phyloP scores from a whole-genome alignment of 345 rosid genomes.

The Hevea brasiliensis region DNA sequence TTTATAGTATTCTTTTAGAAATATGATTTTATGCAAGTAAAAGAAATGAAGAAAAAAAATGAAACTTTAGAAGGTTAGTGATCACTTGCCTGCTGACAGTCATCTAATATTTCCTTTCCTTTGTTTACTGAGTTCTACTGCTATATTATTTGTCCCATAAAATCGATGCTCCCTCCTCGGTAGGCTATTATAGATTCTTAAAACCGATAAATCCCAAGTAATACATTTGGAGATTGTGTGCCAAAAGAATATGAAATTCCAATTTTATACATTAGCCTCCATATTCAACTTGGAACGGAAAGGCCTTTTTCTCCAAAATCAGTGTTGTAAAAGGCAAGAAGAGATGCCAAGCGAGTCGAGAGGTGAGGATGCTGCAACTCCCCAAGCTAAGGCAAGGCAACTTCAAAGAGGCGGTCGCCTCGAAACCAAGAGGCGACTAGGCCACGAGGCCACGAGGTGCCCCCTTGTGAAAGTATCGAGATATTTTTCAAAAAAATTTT shows the following conservation, averaged over 20 bases:
- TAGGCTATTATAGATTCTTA: background rate
- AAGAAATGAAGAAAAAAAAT: background rate
- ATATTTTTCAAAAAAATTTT: too few relatives aligned
- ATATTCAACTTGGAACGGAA: background rate
- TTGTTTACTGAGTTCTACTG: too few relatives aligned
- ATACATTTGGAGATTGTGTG: background rate
- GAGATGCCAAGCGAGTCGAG: too few relatives aligned
- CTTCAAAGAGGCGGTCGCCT: too few relatives aligned
- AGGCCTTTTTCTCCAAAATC: background rate
- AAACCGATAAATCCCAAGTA: background rate
- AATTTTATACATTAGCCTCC: background rate
- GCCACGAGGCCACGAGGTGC: too few relatives aligned
- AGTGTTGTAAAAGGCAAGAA: too few relatives aligned
- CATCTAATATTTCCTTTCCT: background rate
- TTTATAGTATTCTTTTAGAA: background rate
- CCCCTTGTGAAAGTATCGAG: too few relatives aligned
- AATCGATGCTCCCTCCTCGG: background rate
- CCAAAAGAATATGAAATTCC: background rate
- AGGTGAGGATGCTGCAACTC: too few relatives aligned
- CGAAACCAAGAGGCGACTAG: too few relatives aligned
- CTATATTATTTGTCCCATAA: too few relatives aligned
- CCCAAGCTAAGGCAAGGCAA: too few relatives aligned
- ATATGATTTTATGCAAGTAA: background rate
- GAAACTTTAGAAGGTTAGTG: background rate
- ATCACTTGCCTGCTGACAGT: conserved; percentile 10